Evolutionary conservation across 2,329 filamentous ascomycete species (phyloP).

Genomic region (Penicillium palitans): DNA sequence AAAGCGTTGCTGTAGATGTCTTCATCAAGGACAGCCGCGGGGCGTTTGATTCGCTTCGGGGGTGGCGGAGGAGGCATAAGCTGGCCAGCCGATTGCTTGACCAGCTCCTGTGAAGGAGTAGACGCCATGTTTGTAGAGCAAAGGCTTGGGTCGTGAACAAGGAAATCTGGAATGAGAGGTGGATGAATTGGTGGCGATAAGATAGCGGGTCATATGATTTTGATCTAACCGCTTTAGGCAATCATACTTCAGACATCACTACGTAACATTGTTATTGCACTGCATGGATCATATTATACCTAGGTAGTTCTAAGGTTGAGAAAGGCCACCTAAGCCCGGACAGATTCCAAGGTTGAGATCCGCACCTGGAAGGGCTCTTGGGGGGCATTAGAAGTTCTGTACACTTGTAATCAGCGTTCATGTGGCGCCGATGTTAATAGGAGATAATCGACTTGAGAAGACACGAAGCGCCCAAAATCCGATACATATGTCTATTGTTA

Average conservation of each 20-base stretch:
- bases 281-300: background rate
- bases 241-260: background rate
- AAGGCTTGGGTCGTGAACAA: background rate
- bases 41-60: constrained; percentile 86
- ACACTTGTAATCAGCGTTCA: too few species aligned
- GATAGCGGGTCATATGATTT: constrained; percentile 20
- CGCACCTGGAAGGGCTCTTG: too few species aligned
- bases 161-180: constrained; percentile 3
- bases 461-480: too few species aligned
- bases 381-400: too few species aligned
- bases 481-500: too few species aligned
- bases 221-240: constrained; percentile 10
- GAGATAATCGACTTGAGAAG: too few species aligned
- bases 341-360: too few species aligned
- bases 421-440: too few species aligned
- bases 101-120: constrained; percentile 32
- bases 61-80: constrained; percentile 87
- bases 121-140: constrained; percentile 28
- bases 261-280: background rate
- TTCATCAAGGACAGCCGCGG: constrained; percentile 84
- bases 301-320: background rate
- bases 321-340: too few species aligned
- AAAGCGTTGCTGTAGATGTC: constrained; percentile 88
- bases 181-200: constrained; percentile 17
- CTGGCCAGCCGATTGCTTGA: constrained; percentile 48